phyloP scores from a whole-genome alignment of 805 yeast species.

The Lipomyces kockii region DNA sequence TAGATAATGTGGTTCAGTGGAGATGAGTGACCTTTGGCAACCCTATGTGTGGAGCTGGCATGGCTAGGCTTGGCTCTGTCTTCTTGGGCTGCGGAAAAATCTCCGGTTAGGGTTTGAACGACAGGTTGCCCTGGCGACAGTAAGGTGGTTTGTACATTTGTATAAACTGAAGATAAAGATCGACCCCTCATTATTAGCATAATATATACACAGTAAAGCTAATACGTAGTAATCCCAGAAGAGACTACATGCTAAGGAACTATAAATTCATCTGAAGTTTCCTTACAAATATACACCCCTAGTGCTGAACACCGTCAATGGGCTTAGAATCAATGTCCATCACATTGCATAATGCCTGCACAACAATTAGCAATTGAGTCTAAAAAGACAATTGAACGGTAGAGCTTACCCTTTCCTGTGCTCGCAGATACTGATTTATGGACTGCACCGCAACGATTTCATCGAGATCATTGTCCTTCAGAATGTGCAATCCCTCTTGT shows the following conservation, averaged over 20 bases:
- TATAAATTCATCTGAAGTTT: neutral
- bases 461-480: constrained; percentile 43
- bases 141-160: neutral
- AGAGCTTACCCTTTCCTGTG: constrained; percentile 24
- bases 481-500: constrained; percentile 48
- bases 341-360: constrained; percentile 16
- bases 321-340: constrained; percentile 16
- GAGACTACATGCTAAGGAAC: neutral
- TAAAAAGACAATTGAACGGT: neutral
- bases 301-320: neutral
- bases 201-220: neutral
- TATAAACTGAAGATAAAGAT: neutral
- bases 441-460: constrained; percentile 44
- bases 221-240: constrained; percentile 10
- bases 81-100: too few species aligned
- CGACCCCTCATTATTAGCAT: neutral
- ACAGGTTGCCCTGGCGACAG: too few species aligned
- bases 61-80: too few species aligned
- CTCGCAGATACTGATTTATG: constrained; percentile 35
- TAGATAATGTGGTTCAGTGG: neutral
- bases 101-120: neutral
- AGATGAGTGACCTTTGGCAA: neutral
- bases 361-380: neutral
- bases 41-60: neutral
- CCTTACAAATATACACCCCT: neutral